Evolutionary conservation across 192 early-diverging fungal genomes (phyloP).

Genomic region (Podila verticillata): DNA sequence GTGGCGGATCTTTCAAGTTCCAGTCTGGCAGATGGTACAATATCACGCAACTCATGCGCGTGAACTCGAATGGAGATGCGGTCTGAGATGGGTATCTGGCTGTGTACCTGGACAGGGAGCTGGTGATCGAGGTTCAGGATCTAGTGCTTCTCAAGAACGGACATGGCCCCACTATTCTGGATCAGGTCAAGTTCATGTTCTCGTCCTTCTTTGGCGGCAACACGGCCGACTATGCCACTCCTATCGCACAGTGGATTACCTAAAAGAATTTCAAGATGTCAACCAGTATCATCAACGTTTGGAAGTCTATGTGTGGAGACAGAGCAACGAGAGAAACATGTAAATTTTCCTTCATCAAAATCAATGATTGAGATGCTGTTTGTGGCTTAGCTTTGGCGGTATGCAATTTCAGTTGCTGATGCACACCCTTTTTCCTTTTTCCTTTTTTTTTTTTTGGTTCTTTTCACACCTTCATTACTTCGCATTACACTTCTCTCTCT

Average conservation of each 20-base stretch:
- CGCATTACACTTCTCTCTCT: too few species aligned
- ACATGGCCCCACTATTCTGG: constrained; percentile 7
- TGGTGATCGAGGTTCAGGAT: constrained; percentile 6
- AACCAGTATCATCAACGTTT: constrained; percentile 18
- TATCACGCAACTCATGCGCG: constrained; percentile 19
- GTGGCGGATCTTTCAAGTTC: constrained; percentile 57
- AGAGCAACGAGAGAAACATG: too few species aligned
- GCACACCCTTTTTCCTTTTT: neutral
- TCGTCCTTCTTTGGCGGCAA: constrained; percentile 27
- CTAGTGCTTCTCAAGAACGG: constrained; percentile 43
- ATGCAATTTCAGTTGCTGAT: too few species aligned
- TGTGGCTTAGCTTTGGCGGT: too few species aligned
- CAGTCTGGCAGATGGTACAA: constrained; percentile 56
- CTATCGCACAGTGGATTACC: constrained; percentile 22
- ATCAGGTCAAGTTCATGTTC: constrained; percentile 34
- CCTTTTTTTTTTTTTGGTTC: neutral
- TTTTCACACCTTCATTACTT: neutral
- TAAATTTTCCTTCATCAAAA: too few species aligned
- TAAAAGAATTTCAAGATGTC: constrained; percentile 34
- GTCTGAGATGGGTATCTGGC: constrained; percentile 27
- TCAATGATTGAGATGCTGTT: neutral
- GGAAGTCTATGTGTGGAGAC: constrained; percentile 8
- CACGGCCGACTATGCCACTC: constrained; percentile 15
- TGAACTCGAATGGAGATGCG: constrained; percentile 32
- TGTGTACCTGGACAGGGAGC: constrained; percentile 27